phyloP scores from a whole-genome alignment of 768 basidiomycete genomes.

The Hericium coralloides region DNA sequence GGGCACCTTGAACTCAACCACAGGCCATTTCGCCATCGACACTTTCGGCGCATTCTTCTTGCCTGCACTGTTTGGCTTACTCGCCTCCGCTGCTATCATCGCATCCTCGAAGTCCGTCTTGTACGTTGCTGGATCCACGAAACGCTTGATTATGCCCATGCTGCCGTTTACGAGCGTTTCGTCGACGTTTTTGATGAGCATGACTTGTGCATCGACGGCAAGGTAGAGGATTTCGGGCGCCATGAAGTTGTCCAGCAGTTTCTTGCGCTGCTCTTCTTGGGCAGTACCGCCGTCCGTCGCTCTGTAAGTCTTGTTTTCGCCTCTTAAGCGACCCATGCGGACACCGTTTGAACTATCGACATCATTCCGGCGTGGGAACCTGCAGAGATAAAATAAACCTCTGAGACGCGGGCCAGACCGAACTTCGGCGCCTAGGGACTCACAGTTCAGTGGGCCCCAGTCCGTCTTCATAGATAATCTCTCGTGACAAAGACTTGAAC shows the following conservation, averaged over 20 bases:
- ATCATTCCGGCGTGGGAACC: constrained; percentile 87
- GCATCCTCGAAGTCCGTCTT: constrained; percentile 9
- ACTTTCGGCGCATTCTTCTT: background rate
- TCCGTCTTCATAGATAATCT: constrained; percentile 71
- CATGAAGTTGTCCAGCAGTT: constrained; percentile 87
- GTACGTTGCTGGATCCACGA: constrained; percentile 42
- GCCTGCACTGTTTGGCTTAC: constrained; percentile 2
- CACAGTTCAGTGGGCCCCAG: constrained; percentile 88
- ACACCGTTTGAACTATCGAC: constrained; percentile 76
- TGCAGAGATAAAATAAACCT: constrained; percentile 20
- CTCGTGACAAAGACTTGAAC: constrained; percentile 63
- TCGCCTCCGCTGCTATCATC: constrained; percentile 6
- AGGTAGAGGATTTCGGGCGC: constrained; percentile 62
- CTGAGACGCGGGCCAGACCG: background rate
- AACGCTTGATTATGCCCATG: constrained; percentile 77
- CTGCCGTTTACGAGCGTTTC: constrained; percentile 91
- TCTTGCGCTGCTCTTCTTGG: constrained; percentile 53
- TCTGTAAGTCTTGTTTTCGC: constrained; percentile 41
- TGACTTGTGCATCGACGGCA: constrained; percentile 79
- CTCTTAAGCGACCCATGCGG: constrained; percentile 54
- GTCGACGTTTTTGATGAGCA: constrained; percentile 93
- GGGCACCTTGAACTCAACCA: constrained; percentile 70
- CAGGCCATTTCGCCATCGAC: constrained; percentile 39
- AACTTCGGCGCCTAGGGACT: constrained; percentile 18
- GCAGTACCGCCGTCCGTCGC: constrained; percentile 55